These are phyloP conservation scores for Neurospora crassa DNA, from an alignment of 2,329 filamentous ascomycete genomes.

Conservation along the genomic window DNA sequence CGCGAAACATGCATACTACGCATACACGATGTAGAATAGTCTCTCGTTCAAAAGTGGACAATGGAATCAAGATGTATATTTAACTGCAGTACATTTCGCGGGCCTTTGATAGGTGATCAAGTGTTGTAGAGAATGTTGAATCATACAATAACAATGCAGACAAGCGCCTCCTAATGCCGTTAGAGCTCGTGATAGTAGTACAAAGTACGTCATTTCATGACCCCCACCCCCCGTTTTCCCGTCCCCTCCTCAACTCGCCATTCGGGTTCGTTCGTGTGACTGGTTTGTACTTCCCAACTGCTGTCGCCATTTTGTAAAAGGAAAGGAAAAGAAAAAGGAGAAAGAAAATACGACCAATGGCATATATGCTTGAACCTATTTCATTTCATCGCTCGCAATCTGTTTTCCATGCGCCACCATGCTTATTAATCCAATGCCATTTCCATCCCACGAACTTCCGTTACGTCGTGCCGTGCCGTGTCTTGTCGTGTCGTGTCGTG, in stretches of 20 bases:
- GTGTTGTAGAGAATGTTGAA: background rate
- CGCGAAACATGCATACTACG: background rate
- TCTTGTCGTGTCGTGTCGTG: background rate
- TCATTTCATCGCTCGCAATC: no score
- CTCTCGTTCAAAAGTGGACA: background rate
- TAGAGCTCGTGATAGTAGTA: background rate
- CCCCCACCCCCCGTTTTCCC: background rate
- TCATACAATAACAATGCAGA: background rate
- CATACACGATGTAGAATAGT: background rate
- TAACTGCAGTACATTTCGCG: no score
- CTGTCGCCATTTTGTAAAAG: background rate
- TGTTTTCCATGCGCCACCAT: no score
- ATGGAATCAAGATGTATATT: background rate
- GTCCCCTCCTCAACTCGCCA: background rate
- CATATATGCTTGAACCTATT: no score
- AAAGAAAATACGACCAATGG: no score
- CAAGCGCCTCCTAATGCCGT: background rate
- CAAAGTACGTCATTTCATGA: background rate
- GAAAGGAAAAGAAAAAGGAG: no score
- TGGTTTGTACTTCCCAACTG: no score
- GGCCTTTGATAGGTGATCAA: background rate
- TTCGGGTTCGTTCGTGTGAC: background rate
- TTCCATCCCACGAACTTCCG: no score
- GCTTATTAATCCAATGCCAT: no score
- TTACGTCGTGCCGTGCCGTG: no score